Base-by-base conservation (phyloP, 352 stramenopile genomes). In the Thalassiosira mediterranea region DNA sequence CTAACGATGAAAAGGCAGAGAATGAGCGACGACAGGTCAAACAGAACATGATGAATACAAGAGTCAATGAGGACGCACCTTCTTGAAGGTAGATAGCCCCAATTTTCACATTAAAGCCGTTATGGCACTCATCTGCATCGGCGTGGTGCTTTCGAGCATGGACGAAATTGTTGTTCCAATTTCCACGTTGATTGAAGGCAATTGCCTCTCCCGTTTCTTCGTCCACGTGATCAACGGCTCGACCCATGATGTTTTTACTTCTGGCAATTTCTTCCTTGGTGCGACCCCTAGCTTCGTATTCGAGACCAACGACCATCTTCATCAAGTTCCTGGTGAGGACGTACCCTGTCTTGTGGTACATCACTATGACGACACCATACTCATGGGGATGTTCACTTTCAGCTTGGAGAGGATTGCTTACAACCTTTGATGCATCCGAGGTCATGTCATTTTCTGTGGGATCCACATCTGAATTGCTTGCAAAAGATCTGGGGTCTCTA, bases 291-390 rank as follows among this genome's bases (percentile, higher is more conserved):
- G 47, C 21, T 25, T 34, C 5, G 19, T 47, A 31, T 25, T 78
- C 59, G 29, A 78, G 32, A 1, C 47, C 34, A n/a, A 31, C 37
- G 8, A 61, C 52, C 5, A 38, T 7, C 21, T 67, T 51, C 61
- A 44, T 72, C n/a, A 78, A 51, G 15, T 40, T 3, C 15, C 69
- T 25, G 5, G 59, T 64, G 1, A 78, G 59, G 26, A 78, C 69
- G 42, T 62, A 78, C 38, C 69, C 69, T 3, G 69, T 78, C 46
- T 78, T 77, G 40, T 77, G 68, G 21, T 77, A 77, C 26, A 68
- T 62, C 10, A 62, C 29, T 31, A 64, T 38, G 19, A 77, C 29
- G 8, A 77, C 44, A 2, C 25, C 34, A 3, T 63, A 65, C 15
- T 71, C 58, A 46, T 77, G 68, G 34, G 44, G 40, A 26, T 62